Evolutionary conservation across 225 moss, liverwort and hornwort species (phyloP).

Genomic region (Physcomitrium patens): DNA sequence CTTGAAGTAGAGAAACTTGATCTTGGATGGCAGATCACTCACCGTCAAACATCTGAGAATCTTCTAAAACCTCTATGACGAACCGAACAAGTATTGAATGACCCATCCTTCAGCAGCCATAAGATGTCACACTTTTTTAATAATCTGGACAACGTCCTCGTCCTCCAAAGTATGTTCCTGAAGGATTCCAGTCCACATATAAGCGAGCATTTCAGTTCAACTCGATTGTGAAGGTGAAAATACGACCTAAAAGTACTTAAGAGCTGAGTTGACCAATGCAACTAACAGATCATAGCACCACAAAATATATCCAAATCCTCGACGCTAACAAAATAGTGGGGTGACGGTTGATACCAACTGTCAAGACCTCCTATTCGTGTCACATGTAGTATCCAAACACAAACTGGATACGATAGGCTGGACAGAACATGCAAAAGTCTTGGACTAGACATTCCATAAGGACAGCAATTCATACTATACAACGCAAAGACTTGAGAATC

Average conservation of each 20-base stretch:
- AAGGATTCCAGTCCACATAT: neutral
- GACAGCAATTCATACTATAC: neutral
- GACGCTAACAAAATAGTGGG: neutral
- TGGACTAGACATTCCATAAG: neutral
- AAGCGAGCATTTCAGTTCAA: neutral
- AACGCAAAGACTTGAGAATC: neutral
- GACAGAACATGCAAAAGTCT: neutral
- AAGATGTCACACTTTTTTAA: conserved; percentile 83
- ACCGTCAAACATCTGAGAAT: neutral
- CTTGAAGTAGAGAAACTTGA: neutral
- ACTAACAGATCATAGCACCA: neutral
- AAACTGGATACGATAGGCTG: neutral
- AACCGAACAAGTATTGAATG: neutral
- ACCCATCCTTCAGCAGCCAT: conserved; percentile 16
- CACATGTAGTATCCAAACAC: conserved; percentile 15
- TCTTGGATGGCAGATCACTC: too few relatives aligned
- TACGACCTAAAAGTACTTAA: neutral
- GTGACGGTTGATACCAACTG: neutral
- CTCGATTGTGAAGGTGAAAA: conserved; percentile 1
- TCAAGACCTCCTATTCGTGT: neutral
- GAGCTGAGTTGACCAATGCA: neutral
- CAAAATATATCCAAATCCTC: neutral
- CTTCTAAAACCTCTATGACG: neutral
- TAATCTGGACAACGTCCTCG: conserved; percentile 96
- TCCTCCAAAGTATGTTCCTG: conserved; percentile 84